Percentiles rank a stretch among this genome's conserved stretches.
Conservation (phyloP, 345 rosid genomes). For the Linum lewisii region DNA sequence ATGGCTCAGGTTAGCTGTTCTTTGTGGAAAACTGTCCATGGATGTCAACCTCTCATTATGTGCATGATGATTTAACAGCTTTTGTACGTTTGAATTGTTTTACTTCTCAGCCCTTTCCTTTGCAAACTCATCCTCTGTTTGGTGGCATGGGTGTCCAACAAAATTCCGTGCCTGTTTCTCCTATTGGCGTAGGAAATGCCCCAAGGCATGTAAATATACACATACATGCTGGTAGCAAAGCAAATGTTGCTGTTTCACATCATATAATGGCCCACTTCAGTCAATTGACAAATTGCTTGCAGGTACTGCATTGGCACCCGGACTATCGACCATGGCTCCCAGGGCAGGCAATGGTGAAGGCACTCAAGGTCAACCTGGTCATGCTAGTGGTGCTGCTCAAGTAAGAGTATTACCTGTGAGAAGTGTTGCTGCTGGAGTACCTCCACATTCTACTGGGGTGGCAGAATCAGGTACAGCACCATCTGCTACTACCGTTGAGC, state of each 20-base stretch:
- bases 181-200: conserved; percentile 49
- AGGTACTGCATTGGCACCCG: conserved; percentile 52
- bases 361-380: conserved; percentile 40
- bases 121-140: conserved; percentile 68
- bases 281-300: not conserved
- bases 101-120: conserved; percentile 76
- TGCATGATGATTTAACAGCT: conserved; percentile 9
- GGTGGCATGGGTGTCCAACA: conserved; percentile 41
- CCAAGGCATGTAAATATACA: conserved; percentile 82
- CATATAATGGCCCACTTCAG: conserved; percentile 12
- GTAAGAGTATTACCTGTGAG: conserved; percentile 31
- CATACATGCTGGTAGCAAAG: conserved; percentile 80
- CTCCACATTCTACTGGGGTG: conserved; percentile 31
- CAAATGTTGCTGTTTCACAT: conserved; percentile 2
- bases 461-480: conserved; percentile 21
- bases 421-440: conserved; percentile 42
- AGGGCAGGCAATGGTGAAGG: conserved; percentile 41
- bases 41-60: conserved; percentile 1
- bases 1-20: conserved; percentile 71
- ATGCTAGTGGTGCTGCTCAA: conserved; percentile 29
- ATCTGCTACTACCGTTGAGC: conserved; percentile 24
- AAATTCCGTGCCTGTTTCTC: conserved; percentile 34
- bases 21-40: not conserved
- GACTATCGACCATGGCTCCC: conserved; percentile 41
- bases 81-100: not conserved